These are phyloP conservation scores for Vitis hybrid DNA, from an alignment of 177 flowering plant species.

Conservation along the genomic window DNA sequence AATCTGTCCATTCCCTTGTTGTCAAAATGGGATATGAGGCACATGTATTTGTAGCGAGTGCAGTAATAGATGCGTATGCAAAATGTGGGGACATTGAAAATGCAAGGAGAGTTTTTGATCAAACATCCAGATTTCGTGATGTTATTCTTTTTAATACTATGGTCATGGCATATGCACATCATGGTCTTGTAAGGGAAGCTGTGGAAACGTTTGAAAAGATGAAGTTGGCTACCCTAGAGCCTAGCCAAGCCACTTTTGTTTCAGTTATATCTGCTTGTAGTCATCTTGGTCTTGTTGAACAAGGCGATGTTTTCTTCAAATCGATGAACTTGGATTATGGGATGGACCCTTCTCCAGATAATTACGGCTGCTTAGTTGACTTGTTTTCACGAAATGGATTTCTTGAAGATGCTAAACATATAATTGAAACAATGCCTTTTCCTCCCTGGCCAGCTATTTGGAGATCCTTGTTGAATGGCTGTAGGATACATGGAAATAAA, in stretches of 20 bases:
- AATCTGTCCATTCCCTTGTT: slow-evolving; percentile 41
- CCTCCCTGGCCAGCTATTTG: slow-evolving; percentile 57
- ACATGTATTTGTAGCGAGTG: slow-evolving; percentile 40
- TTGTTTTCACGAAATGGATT: slow-evolving; percentile 53
- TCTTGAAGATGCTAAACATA: slow-evolving; percentile 43
- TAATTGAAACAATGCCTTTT: slow-evolving; percentile 56
- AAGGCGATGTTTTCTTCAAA: slow-evolving; percentile 40
- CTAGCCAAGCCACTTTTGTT: slow-evolving; percentile 57
- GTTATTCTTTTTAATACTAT: slow-evolving; percentile 44
- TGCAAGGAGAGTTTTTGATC: slow-evolving; percentile 38
- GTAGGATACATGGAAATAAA: slow-evolving; percentile 47
- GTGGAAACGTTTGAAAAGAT: slow-evolving; percentile 38
- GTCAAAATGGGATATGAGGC: slow-evolving; percentile 42
- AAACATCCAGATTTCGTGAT: slow-evolving; percentile 24
- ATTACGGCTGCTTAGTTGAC: slow-evolving; percentile 56
- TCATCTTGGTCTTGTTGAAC: slow-evolving; percentile 46
- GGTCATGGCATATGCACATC: slow-evolving; percentile 59
- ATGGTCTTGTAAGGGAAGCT: slow-evolving; percentile 48
- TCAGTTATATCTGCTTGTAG: slow-evolving; percentile 52
- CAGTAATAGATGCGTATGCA: slow-evolving; percentile 58
- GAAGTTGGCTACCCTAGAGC: slow-evolving; percentile 40
- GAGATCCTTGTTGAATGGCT: slow-evolving; percentile 63
- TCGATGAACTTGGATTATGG: slow-evolving; percentile 37
- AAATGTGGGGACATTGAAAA: slow-evolving; percentile 58
- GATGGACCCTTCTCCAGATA: slow-evolving; percentile 41